A percentile compares a stretch with the other conserved stretches of the same genome.
Conservation (phyloP, 75 land plant species). For the Sequoia sempervirens region DNA sequence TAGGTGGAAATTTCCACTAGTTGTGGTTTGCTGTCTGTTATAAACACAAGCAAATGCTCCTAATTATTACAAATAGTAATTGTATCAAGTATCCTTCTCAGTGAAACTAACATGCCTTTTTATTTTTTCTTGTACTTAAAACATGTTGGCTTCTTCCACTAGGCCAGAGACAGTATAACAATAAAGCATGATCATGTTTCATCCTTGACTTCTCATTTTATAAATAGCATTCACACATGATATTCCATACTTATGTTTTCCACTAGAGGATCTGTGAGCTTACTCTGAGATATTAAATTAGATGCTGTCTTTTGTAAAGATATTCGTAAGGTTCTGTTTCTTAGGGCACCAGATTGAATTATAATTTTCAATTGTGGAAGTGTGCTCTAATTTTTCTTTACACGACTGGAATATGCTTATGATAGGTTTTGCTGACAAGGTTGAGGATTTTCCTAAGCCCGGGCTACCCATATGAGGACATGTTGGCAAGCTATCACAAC, state of each 20-base stretch:
- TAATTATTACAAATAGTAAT: neutral
- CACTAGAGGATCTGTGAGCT: neutral
- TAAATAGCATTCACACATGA: neutral
- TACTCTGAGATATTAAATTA: neutral
- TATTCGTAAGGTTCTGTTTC: neutral
- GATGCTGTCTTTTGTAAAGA: neutral
- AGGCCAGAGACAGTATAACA: neutral
- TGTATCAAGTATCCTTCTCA: neutral
- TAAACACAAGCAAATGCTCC: neutral
- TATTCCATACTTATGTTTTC: neutral
- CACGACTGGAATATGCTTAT: neutral
- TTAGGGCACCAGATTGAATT: neutral
- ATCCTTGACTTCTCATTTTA: neutral
- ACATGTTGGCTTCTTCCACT: neutral
- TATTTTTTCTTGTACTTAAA: neutral
- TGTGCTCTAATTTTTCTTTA: neutral
- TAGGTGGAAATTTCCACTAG: neutral
- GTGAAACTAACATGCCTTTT: neutral
- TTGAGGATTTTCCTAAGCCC: slow-evolving; percentile 72
- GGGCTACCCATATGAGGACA: slow-evolving; percentile 85
- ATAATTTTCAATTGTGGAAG: neutral
- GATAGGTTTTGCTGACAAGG: slow-evolving; percentile 62
- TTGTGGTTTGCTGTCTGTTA: neutral
- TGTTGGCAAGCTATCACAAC: slow-evolving; percentile 56
- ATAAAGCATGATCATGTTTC: neutral